These are phyloP conservation scores for Tetrahymena borealis DNA, from an alignment of 73 alveolate genomes.

Conservation along the genomic window DNA sequence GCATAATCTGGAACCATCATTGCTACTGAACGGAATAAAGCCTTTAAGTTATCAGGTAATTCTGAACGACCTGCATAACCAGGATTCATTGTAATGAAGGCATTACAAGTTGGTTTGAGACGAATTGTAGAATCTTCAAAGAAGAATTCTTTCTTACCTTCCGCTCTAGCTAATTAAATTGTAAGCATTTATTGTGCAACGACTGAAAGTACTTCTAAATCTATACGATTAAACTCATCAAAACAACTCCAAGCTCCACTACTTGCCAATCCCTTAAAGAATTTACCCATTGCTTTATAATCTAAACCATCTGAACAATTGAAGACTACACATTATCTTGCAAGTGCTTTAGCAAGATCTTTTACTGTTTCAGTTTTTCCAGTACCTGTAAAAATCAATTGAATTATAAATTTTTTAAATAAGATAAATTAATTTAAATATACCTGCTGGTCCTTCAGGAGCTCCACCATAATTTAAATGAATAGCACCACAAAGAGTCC, in stretches of 20 bases:
- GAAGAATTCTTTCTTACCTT: constrained; percentile 72
- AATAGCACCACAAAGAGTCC: constrained; percentile 92
- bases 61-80: constrained; percentile 98
- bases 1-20: constrained; percentile 98
- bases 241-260: constrained; percentile 99
- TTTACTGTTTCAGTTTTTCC: constrained; percentile 99
- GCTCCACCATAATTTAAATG: constrained; percentile 94
- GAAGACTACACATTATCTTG: constrained; percentile 92
- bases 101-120: constrained; percentile 83
- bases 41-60: constrained; percentile 94
- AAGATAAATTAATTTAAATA: background rate
- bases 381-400: constrained; percentile 12
- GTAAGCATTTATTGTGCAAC: constrained; percentile 79
- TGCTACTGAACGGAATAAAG: constrained; percentile 95
- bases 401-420: background rate
- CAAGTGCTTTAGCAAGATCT: constrained; percentile 95
- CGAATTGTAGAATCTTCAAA: constrained; percentile 89
- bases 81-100: constrained; percentile 98
- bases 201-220: constrained; percentile 91
- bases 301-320: constrained; percentile 97
- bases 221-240: constrained; percentile 99
- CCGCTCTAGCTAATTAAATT: constrained; percentile 81
- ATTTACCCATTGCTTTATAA: constrained; percentile 96
- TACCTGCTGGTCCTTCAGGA: constrained; percentile 98
- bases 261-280: constrained; percentile 98